phyloP scores from a whole-genome alignment of 2,329 filamentous ascomycete genomes.

The Exophiala oligosperma region DNA sequence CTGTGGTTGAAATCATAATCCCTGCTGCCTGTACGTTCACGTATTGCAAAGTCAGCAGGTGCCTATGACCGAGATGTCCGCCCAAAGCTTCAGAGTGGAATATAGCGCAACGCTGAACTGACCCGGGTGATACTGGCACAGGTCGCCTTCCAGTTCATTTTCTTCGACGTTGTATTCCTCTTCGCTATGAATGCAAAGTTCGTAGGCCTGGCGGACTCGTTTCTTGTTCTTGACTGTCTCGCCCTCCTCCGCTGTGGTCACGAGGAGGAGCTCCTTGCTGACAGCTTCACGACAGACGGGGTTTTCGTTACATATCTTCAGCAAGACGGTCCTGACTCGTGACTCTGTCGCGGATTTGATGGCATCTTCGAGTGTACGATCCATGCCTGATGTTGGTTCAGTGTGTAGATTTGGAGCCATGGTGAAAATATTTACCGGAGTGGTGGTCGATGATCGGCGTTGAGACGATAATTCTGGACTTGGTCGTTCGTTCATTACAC shows the following conservation, averaged over 20 bases:
- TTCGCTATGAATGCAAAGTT: neutral
- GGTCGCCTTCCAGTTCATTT: neutral
- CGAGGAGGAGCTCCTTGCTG: neutral
- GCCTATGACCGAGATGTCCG: too few species aligned
- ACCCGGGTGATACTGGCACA: neutral
- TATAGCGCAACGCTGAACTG: neutral
- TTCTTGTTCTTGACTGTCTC: neutral
- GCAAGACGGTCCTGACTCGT: too few species aligned
- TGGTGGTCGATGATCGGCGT: too few species aligned
- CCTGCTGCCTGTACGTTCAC: neutral
- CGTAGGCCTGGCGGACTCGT: neutral
- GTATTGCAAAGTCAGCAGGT: too few species aligned
- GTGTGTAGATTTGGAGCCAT: too few species aligned
- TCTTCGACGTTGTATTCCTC: neutral
- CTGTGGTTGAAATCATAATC: neutral
- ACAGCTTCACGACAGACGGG: neutral
- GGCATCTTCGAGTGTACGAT: conserved; percentile 18
- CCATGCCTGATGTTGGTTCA: neutral
- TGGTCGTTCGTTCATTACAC: too few species aligned
- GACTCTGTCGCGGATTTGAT: too few species aligned
- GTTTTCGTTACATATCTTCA: neutral
- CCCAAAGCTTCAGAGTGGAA: too few species aligned
- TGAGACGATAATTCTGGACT: too few species aligned
- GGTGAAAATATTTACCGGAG: too few species aligned
- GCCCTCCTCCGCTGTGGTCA: neutral